Evolutionary conservation across 75 land plant species (phyloP).

Genomic region (Cupressus sempervirens): DNA sequence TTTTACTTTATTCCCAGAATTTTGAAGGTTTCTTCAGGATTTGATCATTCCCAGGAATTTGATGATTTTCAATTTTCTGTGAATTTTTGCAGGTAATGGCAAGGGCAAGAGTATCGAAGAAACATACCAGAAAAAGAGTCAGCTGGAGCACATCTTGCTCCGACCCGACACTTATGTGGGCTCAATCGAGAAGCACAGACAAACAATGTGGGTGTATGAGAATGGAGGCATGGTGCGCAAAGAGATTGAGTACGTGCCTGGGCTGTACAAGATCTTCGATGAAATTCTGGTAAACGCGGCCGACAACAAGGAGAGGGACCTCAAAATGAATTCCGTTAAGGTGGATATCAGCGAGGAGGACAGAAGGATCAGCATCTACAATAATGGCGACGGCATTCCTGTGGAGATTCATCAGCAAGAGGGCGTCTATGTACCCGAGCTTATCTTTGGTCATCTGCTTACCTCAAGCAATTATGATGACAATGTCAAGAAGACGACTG

Average conservation of each 20-base stretch:
- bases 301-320: constrained; percentile 94
- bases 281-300: constrained; percentile 98
- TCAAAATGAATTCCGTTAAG: constrained; percentile 69
- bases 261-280: constrained; percentile 96
- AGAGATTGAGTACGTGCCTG: constrained; percentile 66
- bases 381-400: constrained; percentile 94
- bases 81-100: background rate
- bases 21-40: too few species aligned
- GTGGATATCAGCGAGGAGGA: constrained; percentile 63
- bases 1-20: too few species aligned
- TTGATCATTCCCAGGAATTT: too few species aligned
- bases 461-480: constrained; percentile 97
- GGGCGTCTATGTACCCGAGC: constrained; percentile 93
- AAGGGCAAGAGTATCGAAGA: constrained; percentile 74
- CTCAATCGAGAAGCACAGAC: constrained; percentile 86
- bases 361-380: constrained; percentile 75
- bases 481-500: constrained; percentile 88
- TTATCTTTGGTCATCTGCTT: constrained; percentile 93
- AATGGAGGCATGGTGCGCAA: constrained; percentile 50
- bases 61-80: background rate
- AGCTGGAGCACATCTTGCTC: constrained; percentile 92
- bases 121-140: constrained; percentile 91
- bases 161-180: constrained; percentile 94
- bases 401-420: constrained; percentile 92
- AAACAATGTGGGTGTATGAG: constrained; percentile 78